Evolutionary conservation across 2,329 filamentous ascomycete species (phyloP).

Genomic region (Graphiopsis chlorocephala): DNA sequence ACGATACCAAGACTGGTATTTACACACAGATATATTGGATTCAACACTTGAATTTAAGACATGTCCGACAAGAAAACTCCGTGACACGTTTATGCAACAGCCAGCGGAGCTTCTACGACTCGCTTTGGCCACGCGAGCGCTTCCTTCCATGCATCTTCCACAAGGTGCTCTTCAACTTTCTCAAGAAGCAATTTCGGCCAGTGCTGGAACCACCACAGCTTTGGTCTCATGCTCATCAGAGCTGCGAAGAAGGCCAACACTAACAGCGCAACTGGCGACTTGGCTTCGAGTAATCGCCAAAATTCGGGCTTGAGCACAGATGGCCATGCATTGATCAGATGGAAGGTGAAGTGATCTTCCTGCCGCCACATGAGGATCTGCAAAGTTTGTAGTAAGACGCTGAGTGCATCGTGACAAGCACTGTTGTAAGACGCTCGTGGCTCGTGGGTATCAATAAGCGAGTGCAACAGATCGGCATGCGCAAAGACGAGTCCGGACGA

Average conservation of each 20-base stretch:
- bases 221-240: background rate
- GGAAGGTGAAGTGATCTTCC: constrained; percentile 3
- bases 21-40: too few relatives aligned
- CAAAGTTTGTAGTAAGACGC: background rate
- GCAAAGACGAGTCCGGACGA: constrained; percentile 3
- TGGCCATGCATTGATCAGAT: constrained; percentile 10
- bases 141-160: background rate
- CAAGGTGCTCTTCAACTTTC: background rate
- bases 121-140: constrained; percentile 3
- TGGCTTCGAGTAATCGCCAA: background rate
- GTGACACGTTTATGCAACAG: too few relatives aligned
- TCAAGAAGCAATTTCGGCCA: background rate
- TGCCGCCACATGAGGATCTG: constrained; percentile 14
- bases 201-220: constrained; percentile 4
- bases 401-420: constrained; percentile 10
- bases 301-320: background rate
- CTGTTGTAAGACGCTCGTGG: background rate
- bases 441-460: constrained; percentile 7
- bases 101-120: background rate
- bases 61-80: too few relatives aligned
- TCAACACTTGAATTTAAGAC: too few relatives aligned
- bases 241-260: constrained; percentile 1
- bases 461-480: background rate
- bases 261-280: background rate
- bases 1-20: too few relatives aligned